Evolutionary conservation across 2,329 filamentous ascomycete genomes (phyloP).

Genomic region (Fusarium longipes): DNA sequence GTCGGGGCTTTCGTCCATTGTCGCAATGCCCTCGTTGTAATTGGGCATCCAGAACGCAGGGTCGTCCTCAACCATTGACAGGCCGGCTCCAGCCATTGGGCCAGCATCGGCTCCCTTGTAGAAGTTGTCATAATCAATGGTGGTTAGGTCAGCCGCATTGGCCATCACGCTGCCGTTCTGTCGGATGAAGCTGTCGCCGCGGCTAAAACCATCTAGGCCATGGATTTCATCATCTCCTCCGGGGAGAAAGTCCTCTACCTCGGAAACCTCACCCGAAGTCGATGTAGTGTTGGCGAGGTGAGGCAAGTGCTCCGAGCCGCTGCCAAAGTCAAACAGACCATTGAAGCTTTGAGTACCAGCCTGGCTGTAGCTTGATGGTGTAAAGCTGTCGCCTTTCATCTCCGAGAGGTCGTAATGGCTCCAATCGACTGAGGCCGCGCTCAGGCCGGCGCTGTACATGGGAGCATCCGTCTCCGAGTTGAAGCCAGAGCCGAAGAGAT

Average conservation of each 20-base stretch:
- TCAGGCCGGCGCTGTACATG: conserved; percentile 71
- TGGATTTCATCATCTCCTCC: conserved; percentile 62
- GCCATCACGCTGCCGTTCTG: conserved; percentile 58
- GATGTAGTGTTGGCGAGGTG: conserved; percentile 67
- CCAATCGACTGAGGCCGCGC: conserved; percentile 63
- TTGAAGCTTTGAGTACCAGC: conserved; percentile 62
- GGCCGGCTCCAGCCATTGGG: conserved; percentile 55
- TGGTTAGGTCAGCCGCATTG: conserved; percentile 57
- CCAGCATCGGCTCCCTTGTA: conserved; percentile 59
- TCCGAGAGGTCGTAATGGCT: conserved; percentile 60
- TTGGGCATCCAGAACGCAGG: conserved; percentile 62
- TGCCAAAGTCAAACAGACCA: conserved; percentile 62
- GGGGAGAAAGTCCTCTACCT: conserved; percentile 69
- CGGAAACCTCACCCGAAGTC: conserved; percentile 74
- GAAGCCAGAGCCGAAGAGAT: conserved; percentile 62
- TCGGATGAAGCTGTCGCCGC: conserved; percentile 60
- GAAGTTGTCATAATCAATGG: conserved; percentile 67
- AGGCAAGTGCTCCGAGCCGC: conserved; percentile 65
- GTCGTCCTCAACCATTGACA: conserved; percentile 65
- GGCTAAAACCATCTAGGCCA: conserved; percentile 51
- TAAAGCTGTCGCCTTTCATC: conserved; percentile 61
- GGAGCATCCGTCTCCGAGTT: conserved; percentile 65
- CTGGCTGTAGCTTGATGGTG: conserved; percentile 66
- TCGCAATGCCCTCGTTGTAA: conserved; percentile 54
- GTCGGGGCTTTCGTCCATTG: conserved; percentile 53